A percentile compares a stretch with the other conserved stretches of the same genome.
phyloP scores from a whole-genome alignment of 768 basidiomycete species.

The Mycena vulgaris region DNA sequence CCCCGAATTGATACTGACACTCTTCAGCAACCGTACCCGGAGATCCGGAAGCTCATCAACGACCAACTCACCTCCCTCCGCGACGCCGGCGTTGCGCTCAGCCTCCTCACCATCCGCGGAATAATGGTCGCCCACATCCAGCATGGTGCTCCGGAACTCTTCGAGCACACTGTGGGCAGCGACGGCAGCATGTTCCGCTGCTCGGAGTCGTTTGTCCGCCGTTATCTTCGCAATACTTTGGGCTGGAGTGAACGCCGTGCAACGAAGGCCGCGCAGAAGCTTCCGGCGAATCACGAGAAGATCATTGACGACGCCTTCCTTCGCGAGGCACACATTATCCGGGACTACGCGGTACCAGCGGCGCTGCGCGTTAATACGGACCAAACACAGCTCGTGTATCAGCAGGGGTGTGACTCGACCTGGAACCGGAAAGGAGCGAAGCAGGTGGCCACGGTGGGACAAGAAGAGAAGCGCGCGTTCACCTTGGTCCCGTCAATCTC shows the following conservation, averaged over 20 bases:
- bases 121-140: constrained; percentile 49
- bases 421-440: constrained; percentile 48
- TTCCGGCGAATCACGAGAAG: constrained; percentile 41
- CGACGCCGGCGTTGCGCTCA: constrained; percentile 41
- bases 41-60: neutral
- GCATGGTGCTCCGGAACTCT: constrained; percentile 24
- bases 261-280: constrained; percentile 51
- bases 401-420: constrained; percentile 46
- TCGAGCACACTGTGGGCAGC: constrained; percentile 4
- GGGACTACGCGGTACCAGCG: constrained; percentile 2
- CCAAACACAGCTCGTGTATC: constrained; percentile 43
- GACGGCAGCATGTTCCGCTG: constrained; percentile 41
- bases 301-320: constrained; percentile 10
- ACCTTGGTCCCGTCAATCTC: constrained; percentile 54
- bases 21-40: constrained; percentile 6
- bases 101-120: constrained; percentile 44
- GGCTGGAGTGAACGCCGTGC: constrained; percentile 22
- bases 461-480: constrained; percentile 60
- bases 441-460: constrained; percentile 53
- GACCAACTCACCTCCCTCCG: constrained; percentile 33
- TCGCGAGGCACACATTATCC: constrained; percentile 6
- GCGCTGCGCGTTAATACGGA: constrained; percentile 14
- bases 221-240: constrained; percentile 41
- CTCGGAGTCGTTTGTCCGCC: constrained; percentile 42
- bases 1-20: neutral